phyloP scores from a whole-genome alignment of 2,329 filamentous ascomycete genomes.

The Fusarium ramigenum region DNA sequence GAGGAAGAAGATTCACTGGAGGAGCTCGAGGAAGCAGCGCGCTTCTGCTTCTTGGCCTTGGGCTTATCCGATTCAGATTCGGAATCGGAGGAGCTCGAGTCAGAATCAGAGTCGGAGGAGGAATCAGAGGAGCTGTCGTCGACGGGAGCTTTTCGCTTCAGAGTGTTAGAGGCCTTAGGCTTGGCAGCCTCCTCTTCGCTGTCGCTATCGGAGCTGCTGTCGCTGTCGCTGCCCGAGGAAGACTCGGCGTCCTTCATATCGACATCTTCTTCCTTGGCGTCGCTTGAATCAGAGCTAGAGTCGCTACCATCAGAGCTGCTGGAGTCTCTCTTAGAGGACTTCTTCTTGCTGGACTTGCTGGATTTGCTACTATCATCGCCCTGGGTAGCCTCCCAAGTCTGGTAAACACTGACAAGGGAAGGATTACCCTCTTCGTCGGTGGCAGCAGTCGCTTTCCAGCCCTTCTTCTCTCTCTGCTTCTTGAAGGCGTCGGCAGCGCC shows the following conservation, averaged over 20 bases:
- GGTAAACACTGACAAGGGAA: slow-evolving; percentile 61
- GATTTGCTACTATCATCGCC: slow-evolving; percentile 26
- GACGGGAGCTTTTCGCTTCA: slow-evolving; percentile 55
- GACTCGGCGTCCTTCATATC: slow-evolving; percentile 58
- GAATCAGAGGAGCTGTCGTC: slow-evolving; percentile 48
- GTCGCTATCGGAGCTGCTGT: slow-evolving; percentile 37
- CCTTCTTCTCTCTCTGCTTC: slow-evolving; percentile 67
- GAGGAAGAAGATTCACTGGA: slow-evolving; percentile 31
- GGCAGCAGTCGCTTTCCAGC: slow-evolving; percentile 50
- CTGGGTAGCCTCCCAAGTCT: slow-evolving; percentile 57
- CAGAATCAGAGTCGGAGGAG: slow-evolving; percentile 49
- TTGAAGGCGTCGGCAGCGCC: slow-evolving; percentile 69
- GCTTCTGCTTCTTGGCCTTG: slow-evolving; percentile 63
- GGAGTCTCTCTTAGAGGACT: slow-evolving; percentile 28
- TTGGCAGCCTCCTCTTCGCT: slow-evolving; percentile 39
- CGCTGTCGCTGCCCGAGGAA: slow-evolving; percentile 48
- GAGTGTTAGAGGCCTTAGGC: slow-evolving; percentile 39
- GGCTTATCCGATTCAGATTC: slow-evolving; percentile 53
- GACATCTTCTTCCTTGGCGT: slow-evolving; percentile 52
- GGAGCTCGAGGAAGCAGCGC: slow-evolving; percentile 32
- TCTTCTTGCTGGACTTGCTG: slow-evolving; percentile 36
- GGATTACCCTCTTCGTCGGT: slow-evolving; percentile 38
- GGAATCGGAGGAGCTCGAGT: slow-evolving; percentile 28
- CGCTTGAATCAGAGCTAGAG: slow-evolving; percentile 39
- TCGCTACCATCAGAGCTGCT: slow-evolving; percentile 38